phyloP scores from a whole-genome alignment of 1,284 basidiomycete species.

The Anthracocystis walkeri region DNA sequence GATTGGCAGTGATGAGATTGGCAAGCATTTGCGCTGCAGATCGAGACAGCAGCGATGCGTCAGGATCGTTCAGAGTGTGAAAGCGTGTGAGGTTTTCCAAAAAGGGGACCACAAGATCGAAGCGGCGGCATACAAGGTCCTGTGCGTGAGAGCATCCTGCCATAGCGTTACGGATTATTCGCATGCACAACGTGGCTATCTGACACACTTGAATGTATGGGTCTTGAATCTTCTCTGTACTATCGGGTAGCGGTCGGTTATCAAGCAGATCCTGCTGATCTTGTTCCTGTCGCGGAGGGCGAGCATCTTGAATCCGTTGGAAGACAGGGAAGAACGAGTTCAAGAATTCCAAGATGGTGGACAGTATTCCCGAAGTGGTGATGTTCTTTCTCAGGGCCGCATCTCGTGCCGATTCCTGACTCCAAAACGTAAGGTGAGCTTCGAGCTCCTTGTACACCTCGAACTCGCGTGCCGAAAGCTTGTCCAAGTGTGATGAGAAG shows the following conservation, averaged over 20 bases:
- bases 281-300: not conserved
- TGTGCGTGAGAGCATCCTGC: conserved; percentile 33
- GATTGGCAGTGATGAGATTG: conserved; percentile 47
- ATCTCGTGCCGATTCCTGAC: conserved; percentile 17
- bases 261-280: not conserved
- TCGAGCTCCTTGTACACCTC: conserved; percentile 18
- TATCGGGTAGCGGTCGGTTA: not conserved
- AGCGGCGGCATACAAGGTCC: conserved; percentile 4
- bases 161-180: conserved; percentile 29
- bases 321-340: conserved; percentile 3
- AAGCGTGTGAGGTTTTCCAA: conserved; percentile 34
- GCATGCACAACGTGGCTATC: conserved; percentile 18
- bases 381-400: not conserved
- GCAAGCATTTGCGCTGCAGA: conserved; percentile 46
- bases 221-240: not conserved
- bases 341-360: not conserved
- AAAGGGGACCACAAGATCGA: conserved; percentile 23
- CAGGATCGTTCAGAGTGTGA: conserved; percentile 38
- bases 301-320: conserved; percentile 11
- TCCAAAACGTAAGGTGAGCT: conserved; percentile 6
- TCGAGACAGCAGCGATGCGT: conserved; percentile 24
- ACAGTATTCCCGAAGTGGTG: not conserved
- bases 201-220: conserved; percentile 16
- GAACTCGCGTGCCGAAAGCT: not conserved
- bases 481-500: not conserved